Percentiles rank a stretch among this genome's conserved stretches.
Conservation (phyloP, 2,329 filamentous ascomycete species). For the Fusarium armeniacum region DNA sequence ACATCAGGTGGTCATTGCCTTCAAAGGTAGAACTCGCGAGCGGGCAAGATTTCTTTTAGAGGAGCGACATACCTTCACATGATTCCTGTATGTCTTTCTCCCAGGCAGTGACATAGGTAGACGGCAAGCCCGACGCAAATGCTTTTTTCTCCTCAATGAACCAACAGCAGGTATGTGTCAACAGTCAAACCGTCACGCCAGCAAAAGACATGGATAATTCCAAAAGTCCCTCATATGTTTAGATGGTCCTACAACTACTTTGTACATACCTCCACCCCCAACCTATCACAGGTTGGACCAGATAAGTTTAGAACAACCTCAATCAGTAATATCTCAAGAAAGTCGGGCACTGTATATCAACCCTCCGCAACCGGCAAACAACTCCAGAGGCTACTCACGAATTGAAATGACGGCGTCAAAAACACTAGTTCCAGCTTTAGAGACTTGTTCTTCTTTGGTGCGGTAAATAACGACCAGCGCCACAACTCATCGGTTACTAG, state of each 20-base stretch:
- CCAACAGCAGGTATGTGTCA: slow-evolving; percentile 1
- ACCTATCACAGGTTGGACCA: not conserved
- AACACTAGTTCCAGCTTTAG: slow-evolving; percentile 8
- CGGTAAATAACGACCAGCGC: slow-evolving; percentile 36
- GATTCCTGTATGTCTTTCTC: slow-evolving; percentile 21
- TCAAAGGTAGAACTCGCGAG: not conserved
- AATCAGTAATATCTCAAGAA: not conserved
- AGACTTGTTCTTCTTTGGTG: not conserved
- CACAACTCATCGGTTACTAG: slow-evolving; percentile 36
- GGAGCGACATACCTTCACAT: slow-evolving; percentile 22
- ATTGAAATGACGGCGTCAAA: slow-evolving; percentile 18
- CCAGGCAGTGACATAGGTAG: slow-evolving; percentile 13
- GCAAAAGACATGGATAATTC: slow-evolving; percentile 1
- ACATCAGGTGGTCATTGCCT: not conserved
- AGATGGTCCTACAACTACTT: not conserved
- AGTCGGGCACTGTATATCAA: slow-evolving; percentile 3
- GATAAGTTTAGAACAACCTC: not conserved
- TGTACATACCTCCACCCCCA: slow-evolving; percentile 6
- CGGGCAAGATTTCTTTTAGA: slow-evolving; percentile 22
- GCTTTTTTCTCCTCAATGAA: not conserved
- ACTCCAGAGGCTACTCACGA: slow-evolving; percentile 7
- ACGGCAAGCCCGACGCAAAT: slow-evolving; percentile 37
- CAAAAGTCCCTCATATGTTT: slow-evolving; percentile 22
- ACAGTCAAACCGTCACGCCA: slow-evolving; percentile 17
- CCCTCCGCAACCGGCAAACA: slow-evolving; percentile 17